Base-by-base conservation (phyloP, 139 green algal genomes). In the Pleodorina starrii region DNA sequence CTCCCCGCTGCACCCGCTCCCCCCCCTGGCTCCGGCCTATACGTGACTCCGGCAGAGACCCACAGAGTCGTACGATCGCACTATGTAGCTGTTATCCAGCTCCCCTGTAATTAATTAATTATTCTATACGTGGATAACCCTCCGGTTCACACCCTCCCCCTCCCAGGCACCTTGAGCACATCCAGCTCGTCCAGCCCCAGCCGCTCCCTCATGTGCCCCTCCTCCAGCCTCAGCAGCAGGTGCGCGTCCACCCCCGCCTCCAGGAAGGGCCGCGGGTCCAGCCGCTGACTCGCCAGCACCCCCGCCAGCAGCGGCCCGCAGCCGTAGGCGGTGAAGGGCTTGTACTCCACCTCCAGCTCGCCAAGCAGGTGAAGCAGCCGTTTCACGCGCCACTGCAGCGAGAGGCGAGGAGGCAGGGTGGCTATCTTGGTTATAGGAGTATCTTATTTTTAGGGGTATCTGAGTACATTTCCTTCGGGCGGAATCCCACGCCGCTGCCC, bases 341-440 rank as follows among this genome's bases (percentile, higher is more conserved):
- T 17, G 80, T 86, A 86, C 80, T 86, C 80, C 23, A 27, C 50
- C 40, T 86, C 80, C 59, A 60, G 42, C 11, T 48, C 59, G 40
- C 80, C 80, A 27, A 86, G 38, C 27, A 86, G 80, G 80, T 86
- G 59, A 40, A 86, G 80, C 80, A 75, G 59, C 7, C 80, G 80
- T 59, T 86, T 86, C 57, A 59, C 57, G 80, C 32, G 42, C 50
- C 59, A 86, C 80, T 86, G 54, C 38, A 38, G 36, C 43, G n/a
- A 1, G 21, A 46, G 1, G 74, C 27, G 29, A 12, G 44, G 29
- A 12, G 44, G 38, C 5, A 12, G 38, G 69, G 38, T 35, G 36
- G 17, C 4, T 6, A 19, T 0, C 12, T 46, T 48, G 68, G 63
- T n/a, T n/a, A n/a, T n/a, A n/a, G n/a, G n/a, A n/a, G n/a, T n/a